Percentiles rank a stretch among this genome's conserved stretches.
These are phyloP conservation scores for Rhizopogon rudus DNA, from an alignment of 768 basidiomycete genomes.

Conservation along the genomic window DNA sequence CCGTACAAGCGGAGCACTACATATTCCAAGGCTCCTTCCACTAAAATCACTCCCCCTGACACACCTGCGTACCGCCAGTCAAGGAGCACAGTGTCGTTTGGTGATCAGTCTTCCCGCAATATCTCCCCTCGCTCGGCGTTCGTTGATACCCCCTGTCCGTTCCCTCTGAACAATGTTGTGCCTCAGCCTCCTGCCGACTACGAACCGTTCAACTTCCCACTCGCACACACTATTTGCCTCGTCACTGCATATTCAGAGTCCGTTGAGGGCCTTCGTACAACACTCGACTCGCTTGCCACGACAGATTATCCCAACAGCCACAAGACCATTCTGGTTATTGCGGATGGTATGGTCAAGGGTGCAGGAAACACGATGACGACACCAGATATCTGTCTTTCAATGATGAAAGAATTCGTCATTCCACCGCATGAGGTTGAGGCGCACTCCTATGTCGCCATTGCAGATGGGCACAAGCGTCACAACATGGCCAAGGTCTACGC, in stretches of 20 bases:
- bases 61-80: slow-evolving; percentile 68
- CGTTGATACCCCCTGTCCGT: slow-evolving; percentile 77
- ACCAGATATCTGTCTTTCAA: slow-evolving; percentile 87
- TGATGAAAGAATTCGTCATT: slow-evolving; percentile 96
- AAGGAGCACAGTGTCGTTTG: slow-evolving; percentile 77
- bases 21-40: slow-evolving; percentile 36
- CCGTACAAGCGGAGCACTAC: slow-evolving; percentile 58
- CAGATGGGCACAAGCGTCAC: slow-evolving; percentile 99
- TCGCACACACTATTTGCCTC: slow-evolving; percentile 90
- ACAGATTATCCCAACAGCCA: slow-evolving; percentile 99
- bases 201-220: slow-evolving; percentile 94
- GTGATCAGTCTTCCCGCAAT: slow-evolving; percentile 31
- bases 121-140: slow-evolving; percentile 39
- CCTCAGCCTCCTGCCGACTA: slow-evolving; percentile 89
- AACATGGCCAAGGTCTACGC: slow-evolving; percentile 99
- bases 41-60: slow-evolving; percentile 67
- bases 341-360: slow-evolving; percentile 98
- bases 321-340: slow-evolving; percentile 92
- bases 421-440: slow-evolving; percentile 80
- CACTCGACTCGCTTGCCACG: slow-evolving; percentile 96
- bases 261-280: slow-evolving; percentile 92
- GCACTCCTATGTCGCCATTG: slow-evolving; percentile 96
- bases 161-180: slow-evolving; percentile 87
- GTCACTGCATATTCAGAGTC: slow-evolving; percentile 99
- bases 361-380: slow-evolving; percentile 86